These are phyloP conservation scores for Vaucheria bursata DNA, from an alignment of 352 stramenopile genomes.

Conservation along the genomic window DNA sequence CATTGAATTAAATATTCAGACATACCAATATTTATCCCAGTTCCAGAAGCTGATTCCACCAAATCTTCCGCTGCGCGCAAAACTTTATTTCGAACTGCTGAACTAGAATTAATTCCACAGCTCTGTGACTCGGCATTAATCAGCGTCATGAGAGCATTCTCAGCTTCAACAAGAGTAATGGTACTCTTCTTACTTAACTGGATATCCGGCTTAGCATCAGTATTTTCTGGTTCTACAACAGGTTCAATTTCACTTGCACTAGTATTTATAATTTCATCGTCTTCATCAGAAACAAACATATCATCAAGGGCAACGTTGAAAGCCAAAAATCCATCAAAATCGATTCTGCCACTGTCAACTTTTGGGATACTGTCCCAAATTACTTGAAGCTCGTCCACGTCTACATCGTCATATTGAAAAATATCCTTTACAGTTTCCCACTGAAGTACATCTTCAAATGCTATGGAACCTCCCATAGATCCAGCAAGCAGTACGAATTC, in stretches of 20 bases:
- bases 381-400: constrained; percentile 13
- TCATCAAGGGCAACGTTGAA: constrained; percentile 18
- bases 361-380: constrained; percentile 26
- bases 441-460: neutral
- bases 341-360: constrained; percentile 9
- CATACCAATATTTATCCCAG: neutral
- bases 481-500: neutral
- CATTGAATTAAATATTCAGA: no score
- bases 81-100: neutral
- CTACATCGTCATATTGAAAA: constrained; percentile 15
- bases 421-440: constrained; percentile 28
- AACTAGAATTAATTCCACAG: neutral
- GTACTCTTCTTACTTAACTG: neutral
- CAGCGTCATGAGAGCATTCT: neutral
- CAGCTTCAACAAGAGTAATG: neutral
- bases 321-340: constrained; percentile 24
- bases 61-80: neutral
- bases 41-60: neutral
- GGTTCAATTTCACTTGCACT: no score
- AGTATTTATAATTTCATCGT: neutral
- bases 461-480: neutral
- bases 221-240: no score
- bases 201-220: no score
- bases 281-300: constrained; percentile 21
- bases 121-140: neutral